Base-by-base conservation (phyloP, 2,329 filamentous ascomycete genomes). In the Beauveria sp. region DNA sequence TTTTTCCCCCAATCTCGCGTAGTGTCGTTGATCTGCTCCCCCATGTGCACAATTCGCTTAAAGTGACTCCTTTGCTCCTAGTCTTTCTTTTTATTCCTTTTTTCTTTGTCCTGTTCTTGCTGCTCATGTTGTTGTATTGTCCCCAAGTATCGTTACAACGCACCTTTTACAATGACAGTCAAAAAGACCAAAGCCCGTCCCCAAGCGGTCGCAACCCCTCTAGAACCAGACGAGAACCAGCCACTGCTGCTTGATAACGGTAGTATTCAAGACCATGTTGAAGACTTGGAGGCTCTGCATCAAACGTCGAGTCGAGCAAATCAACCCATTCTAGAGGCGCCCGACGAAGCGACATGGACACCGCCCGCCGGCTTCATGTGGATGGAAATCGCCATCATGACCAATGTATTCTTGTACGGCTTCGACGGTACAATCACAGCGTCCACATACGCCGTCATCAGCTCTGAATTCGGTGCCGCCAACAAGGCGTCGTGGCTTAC, bases 351-450 rank as follows among this genome's bases (percentile, higher is more conserved):
- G 5, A 49, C 58, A 1, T 84, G 81, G 81, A 75, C 70, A n/a
- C 74, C 79, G 1, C 80, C 80, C 0, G 67, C 68, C 2, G 80
- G 80, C n/a, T 85, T 86, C 64, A 16, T 78, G 43, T 82, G 79
- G 79, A 84, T 86, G 55, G 77, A 86, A 71, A 69, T 83, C 8
- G 82, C 84, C 34, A 85, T 87, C 66, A 85, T 86, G 75, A 78
- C 80, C 49, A 87, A 87, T 63, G 84, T 87, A 7, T 87, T 88
- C 62, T 77, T 88, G 9, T 82, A 81, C 28, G 84, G 83, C 2
- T 90, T 91, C 66, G 88, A 91, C 70, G 83, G 85, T 3, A 91
- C 88, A 0, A 80, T 91, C 61, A 91, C 88, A 70, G 88, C 87
- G 0, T 85, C 88, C 2, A 89, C 85, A 1, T 89, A 91, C 69